Evolutionary conservation across 2,329 filamentous ascomycete species (phyloP), one percentile per base, ranked within the genome.

Genomic region (Phoma sp.): DNA sequence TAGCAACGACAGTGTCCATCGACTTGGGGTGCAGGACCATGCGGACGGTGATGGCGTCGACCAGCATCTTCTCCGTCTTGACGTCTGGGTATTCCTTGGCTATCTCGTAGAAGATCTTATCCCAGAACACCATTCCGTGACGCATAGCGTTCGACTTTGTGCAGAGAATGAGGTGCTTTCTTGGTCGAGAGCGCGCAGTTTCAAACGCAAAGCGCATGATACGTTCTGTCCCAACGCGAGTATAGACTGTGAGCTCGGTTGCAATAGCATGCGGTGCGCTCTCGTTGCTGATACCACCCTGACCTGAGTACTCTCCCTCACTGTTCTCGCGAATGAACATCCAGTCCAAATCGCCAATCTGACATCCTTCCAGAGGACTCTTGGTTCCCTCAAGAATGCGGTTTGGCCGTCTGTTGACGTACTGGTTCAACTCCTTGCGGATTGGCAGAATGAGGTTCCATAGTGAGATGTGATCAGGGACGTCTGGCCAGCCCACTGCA

Each of bases 361-460:
- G 59, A 47, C 73, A 73, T 29, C 74, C 69, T 4, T 67, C 67
- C 6, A 81, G 55, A 1, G 78, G 78, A 23, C 75, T 75, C 7
- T 63, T 67, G 7, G 73, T 78, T 13, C 78, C 78, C 4, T 70
- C 68, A 3, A 80, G 60, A 42, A 80, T 78, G 14, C 76, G 67
- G 7, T 77, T 79, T 0, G 71, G 88, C 0, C 87, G 81, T 0
- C 89, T 80, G 59, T 89, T 90, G 59, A 88, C 82, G 64, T 88
- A 89, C 64, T 89, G 86, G 57, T 89, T 86, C 40, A 89, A 80
- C 33, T 84, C 80, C 46, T 88, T 85, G 33, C 87, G 83, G 64
- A 90, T 89, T 14, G 85, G 85, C 7, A 90, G 77, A 39, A 88
- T 83, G 29, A 88, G 80, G 7, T 82, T 81, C 87, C 87, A 89